Percentiles rank a stretch among this genome's conserved stretches.
Conservation (phyloP, 2,329 filamentous ascomycete species). For the Exophiala mesophila region DNA sequence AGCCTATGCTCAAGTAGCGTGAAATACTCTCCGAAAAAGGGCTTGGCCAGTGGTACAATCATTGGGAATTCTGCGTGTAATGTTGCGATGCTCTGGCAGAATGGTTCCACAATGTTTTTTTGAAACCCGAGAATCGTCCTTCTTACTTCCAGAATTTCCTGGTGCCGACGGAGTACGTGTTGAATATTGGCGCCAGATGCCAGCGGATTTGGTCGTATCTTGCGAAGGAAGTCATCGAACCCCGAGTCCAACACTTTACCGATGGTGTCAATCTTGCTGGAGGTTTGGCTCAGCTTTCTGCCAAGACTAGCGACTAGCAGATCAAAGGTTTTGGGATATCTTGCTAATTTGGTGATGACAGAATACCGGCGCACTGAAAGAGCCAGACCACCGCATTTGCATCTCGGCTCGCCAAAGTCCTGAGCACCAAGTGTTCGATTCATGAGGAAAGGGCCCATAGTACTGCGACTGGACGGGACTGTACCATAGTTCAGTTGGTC, state of each 20-base stretch:
- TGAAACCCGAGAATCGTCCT: constrained; percentile 19
- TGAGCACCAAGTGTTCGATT: not conserved
- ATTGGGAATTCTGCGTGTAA: constrained; percentile 22
- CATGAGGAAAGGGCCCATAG: constrained; percentile 1
- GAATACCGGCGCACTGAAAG: constrained; percentile 22
- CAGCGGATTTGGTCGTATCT: constrained; percentile 27
- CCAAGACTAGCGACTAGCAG: constrained; percentile 25
- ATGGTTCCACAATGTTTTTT: constrained; percentile 20
- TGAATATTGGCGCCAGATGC: constrained; percentile 23
- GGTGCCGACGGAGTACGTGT: constrained; percentile 23
- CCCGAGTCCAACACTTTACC: constrained; percentile 16
- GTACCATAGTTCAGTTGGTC: constrained; percentile 14
- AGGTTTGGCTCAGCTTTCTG: constrained; percentile 19
- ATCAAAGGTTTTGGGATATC: constrained; percentile 20
- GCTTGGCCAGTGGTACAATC: constrained; percentile 25
- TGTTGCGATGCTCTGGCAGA: constrained; percentile 19
- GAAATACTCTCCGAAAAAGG: constrained; percentile 26
- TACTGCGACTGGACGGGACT: constrained; percentile 2
- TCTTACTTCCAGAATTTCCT: constrained; percentile 23
- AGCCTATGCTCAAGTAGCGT: constrained; percentile 25
- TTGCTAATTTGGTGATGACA: constrained; percentile 15
- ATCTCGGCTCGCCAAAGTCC: constrained; percentile 13
- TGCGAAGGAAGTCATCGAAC: constrained; percentile 19
- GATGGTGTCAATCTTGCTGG: constrained; percentile 17
- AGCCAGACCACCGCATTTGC: constrained; percentile 21